phyloP scores from a whole-genome alignment of 1,284 basidiomycete species.

The Ganoderma meredithae region DNA sequence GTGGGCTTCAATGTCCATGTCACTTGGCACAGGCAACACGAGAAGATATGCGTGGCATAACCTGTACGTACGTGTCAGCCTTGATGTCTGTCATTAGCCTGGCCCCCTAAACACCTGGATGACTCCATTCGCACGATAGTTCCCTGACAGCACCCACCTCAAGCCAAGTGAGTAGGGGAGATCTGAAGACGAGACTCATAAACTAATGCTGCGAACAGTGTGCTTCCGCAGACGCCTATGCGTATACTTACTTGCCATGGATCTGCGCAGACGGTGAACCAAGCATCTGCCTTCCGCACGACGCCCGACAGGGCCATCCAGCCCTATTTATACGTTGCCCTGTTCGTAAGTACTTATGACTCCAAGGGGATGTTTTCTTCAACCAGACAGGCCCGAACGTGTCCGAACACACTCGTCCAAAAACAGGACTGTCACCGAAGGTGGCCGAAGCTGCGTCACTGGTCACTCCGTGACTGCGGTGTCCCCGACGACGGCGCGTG shows the following conservation, averaged over 20 bases:
- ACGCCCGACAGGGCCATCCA: neutral
- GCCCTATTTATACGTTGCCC: neutral
- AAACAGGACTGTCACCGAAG: constrained; percentile 3
- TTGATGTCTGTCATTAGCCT: constrained; percentile 6
- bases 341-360: neutral
- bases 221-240: neutral
- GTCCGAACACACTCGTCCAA: constrained; percentile 5
- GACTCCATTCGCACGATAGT: neutral
- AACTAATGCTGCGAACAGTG: neutral
- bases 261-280: neutral
- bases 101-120: neutral
- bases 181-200: neutral
- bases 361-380: neutral
- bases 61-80: constrained; percentile 15
- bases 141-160: neutral
- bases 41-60: constrained; percentile 14
- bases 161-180: neutral
- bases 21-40: constrained; percentile 1
- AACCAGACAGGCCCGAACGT: constrained; percentile 5
- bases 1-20: neutral
- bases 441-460: constrained; percentile 14
- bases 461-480: constrained; percentile 5
- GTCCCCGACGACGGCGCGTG: constrained; percentile 31
- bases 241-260: too few species aligned
- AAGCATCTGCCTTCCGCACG: neutral